phyloP scores from a whole-genome alignment of 2,329 filamentous ascomycete genomes.

The Calonectria pseudoturangicola region DNA sequence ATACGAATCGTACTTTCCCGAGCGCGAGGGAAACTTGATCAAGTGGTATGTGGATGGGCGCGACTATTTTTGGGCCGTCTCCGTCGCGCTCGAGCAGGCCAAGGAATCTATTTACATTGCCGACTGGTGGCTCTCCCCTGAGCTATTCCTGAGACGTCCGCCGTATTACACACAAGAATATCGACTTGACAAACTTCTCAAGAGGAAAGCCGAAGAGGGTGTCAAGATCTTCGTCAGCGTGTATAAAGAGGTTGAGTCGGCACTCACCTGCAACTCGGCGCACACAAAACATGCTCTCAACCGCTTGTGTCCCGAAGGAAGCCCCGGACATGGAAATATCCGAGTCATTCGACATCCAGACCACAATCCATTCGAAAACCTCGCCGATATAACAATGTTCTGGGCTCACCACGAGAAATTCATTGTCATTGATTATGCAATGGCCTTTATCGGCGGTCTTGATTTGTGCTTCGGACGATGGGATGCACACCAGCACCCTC shows the following conservation, averaged over 20 bases:
- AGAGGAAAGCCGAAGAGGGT: slow-evolving; percentile 90
- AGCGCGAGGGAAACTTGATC: slow-evolving; percentile 87
- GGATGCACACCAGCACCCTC: slow-evolving; percentile 89
- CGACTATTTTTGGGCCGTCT: slow-evolving; percentile 97
- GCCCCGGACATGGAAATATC: slow-evolving; percentile 91
- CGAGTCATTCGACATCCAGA: slow-evolving; percentile 92
- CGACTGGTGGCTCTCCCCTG: slow-evolving; percentile 97
- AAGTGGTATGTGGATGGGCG: slow-evolving; percentile 99
- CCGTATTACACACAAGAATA: slow-evolving; percentile 89
- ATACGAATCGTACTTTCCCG: slow-evolving; percentile 93
- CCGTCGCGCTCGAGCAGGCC: slow-evolving; percentile 89
- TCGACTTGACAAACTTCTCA: slow-evolving; percentile 89
- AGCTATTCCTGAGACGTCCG: slow-evolving; percentile 89
- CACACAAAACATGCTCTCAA: slow-evolving; percentile 94
- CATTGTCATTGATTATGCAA: slow-evolving; percentile 91
- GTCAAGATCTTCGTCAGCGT: slow-evolving; percentile 96
- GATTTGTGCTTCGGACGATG: slow-evolving; percentile 97
- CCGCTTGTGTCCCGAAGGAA: slow-evolving; percentile 86
- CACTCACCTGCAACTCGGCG: slow-evolving; percentile 91
- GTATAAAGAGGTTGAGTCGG: slow-evolving; percentile 90
- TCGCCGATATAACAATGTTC: slow-evolving; percentile 96
- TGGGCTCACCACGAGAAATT: slow-evolving; percentile 99
- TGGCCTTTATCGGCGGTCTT: slow-evolving; percentile 95
- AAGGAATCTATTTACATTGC: slow-evolving; percentile 96
- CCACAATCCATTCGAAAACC: slow-evolving; percentile 95